A percentile compares a stretch with the other conserved stretches of the same genome.
Evolutionary conservation across 208 protist species (phyloP).

Genomic region (Wallacemonas sp.): DNA sequence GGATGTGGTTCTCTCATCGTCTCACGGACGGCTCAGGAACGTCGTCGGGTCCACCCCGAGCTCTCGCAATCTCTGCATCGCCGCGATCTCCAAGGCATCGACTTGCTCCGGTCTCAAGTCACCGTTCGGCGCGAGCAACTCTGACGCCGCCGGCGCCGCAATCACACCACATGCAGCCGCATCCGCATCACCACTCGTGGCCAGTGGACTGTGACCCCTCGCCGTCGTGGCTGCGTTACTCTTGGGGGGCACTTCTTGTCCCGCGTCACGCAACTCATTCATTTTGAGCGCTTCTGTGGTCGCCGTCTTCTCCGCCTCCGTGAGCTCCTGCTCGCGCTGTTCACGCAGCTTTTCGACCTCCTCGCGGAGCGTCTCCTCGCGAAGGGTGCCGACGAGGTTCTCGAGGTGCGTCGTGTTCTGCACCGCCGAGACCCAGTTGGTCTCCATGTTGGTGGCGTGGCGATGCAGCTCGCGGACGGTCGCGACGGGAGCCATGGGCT

Average conservation of each 20-base stretch:
- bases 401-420: slow-evolving; percentile 66
- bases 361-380: slow-evolving; percentile 44
- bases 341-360: slow-evolving; percentile 30
- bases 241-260: too few species aligned
- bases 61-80: slow-evolving; percentile 52
- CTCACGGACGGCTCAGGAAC: slow-evolving; percentile 19
- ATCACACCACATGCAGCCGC: neutral
- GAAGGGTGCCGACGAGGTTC: slow-evolving; percentile 45
- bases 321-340: slow-evolving; percentile 9
- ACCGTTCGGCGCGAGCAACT: slow-evolving; percentile 9
- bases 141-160: neutral
- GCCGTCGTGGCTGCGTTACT: too few species aligned
- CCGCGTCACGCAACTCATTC: neutral
- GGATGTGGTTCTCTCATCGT: neutral
- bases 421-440: slow-evolving; percentile 74
- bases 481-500: slow-evolving; percentile 40
- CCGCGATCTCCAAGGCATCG: slow-evolving; percentile 63
- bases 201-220: neutral
- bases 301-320: slow-evolving; percentile 16
- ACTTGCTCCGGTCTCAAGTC: slow-evolving; percentile 69
- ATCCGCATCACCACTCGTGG: neutral
- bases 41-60: slow-evolving; percentile 65
- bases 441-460: slow-evolving; percentile 71
- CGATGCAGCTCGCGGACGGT: slow-evolving; percentile 68
- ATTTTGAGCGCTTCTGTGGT: neutral